phyloP scores from a whole-genome alignment of 2,329 filamentous ascomycete species.

The Sarocladium strictum region DNA sequence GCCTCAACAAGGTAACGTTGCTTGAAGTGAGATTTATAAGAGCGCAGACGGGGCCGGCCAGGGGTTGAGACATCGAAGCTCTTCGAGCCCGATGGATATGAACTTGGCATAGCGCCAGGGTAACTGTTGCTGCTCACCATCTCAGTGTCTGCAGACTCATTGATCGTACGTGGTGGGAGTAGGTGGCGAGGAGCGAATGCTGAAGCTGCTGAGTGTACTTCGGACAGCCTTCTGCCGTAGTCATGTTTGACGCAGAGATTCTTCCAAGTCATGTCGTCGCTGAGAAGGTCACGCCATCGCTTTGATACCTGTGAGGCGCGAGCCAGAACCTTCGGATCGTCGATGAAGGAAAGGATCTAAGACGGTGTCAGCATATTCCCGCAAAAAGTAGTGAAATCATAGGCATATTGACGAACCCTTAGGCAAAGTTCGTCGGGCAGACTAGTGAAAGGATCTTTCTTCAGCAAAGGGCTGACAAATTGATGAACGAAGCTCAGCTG shows the following conservation, averaged over 20 bases:
- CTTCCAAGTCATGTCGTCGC: conserved; percentile 98
- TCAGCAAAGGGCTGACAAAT: conserved; percentile 87
- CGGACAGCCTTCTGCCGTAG: conserved; percentile 60
- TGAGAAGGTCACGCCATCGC: conserved; percentile 87
- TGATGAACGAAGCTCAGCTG: conserved; percentile 94
- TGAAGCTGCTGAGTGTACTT: conserved; percentile 34
- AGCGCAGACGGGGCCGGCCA: conserved; percentile 60
- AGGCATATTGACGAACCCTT: conserved; percentile 53
- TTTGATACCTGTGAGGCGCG: conserved; percentile 93
- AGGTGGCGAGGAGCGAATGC: conserved; percentile 23
- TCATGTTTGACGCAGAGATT: conserved; percentile 94
- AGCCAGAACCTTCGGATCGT: conserved; percentile 90
- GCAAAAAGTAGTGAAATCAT: background rate
- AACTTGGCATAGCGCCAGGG: conserved; percentile 34
- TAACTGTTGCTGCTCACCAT: conserved; percentile 34
- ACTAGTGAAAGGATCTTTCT: conserved; percentile 92
- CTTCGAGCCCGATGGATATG: conserved; percentile 35
- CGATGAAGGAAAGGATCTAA: conserved; percentile 91
- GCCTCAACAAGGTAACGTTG: conserved; percentile 95
- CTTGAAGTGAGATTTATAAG: conserved; percentile 96
- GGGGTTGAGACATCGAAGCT: conserved; percentile 46
- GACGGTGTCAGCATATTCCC: conserved; percentile 4
- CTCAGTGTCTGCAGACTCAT: conserved; percentile 27
- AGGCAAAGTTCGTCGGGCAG: conserved; percentile 91
- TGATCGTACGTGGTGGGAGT: conserved; percentile 20